phyloP scores from a whole-genome alignment of 192 early-diverging fungal genomes.

The Coemansia sp. region DNA sequence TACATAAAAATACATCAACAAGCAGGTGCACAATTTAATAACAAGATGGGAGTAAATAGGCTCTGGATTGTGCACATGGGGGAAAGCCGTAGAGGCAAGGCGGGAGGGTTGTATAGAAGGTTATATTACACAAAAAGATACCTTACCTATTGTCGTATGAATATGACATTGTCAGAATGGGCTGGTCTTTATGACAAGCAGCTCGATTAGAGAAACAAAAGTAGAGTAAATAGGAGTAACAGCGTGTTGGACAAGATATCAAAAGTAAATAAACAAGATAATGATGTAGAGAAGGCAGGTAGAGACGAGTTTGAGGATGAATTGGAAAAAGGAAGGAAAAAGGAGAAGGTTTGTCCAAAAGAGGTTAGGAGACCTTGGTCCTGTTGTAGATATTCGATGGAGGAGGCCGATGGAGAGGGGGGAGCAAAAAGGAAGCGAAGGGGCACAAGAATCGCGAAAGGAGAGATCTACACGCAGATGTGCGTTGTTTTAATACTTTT shows the following conservation, averaged over 20 bases:
- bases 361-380: neutral
- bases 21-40: slow-evolving; percentile 7
- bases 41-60: neutral
- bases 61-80: neutral
- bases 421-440: neutral
- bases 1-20: neutral
- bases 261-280: neutral
- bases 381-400: neutral
- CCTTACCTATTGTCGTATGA: slow-evolving; percentile 49
- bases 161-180: slow-evolving; percentile 36
- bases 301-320: neutral
- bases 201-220: neutral
- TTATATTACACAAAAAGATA: slow-evolving; percentile 4
- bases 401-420: neutral
- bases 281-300: neutral
- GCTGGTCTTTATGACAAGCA: neutral
- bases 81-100: neutral
- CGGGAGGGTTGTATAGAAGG: neutral
- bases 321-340: neutral
- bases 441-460: slow-evolving; percentile 4
- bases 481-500: slow-evolving; percentile 18
- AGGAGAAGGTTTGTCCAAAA: neutral
- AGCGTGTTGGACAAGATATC: neutral
- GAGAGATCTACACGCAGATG: slow-evolving; percentile 22
- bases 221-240: neutral